These are phyloP conservation scores for Anastatica hierochuntica DNA, from an alignment of 345 rosid species.

Conservation along the genomic window DNA sequence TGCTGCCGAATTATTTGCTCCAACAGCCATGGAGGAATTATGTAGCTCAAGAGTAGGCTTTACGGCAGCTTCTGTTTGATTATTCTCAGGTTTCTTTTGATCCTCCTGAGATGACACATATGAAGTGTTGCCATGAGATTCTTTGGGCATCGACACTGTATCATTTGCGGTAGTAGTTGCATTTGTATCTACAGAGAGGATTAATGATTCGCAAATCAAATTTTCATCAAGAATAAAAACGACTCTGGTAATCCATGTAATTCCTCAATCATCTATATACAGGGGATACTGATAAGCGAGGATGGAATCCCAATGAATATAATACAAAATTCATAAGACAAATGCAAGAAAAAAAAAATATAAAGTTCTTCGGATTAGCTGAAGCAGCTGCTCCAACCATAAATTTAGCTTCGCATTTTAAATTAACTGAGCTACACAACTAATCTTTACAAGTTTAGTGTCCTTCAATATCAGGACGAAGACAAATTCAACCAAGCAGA, in stretches of 20 bases:
- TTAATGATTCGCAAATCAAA: conserved; percentile 11
- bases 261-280: not conserved
- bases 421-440: not conserved
- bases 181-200: conserved; percentile 40
- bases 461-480: conserved; percentile 3
- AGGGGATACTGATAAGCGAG: not conserved
- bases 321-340: conserved; percentile 1
- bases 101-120: conserved; percentile 34
- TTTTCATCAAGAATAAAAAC: conserved; percentile 3
- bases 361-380: conserved; percentile 4
- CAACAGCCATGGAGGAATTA: conserved; percentile 29
- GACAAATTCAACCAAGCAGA: conserved; percentile 1
- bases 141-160: conserved; percentile 27
- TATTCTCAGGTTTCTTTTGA: conserved; percentile 31
- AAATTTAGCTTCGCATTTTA: not conserved
- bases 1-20: conserved; percentile 20
- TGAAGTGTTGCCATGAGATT: conserved; percentile 15
- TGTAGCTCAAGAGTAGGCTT: conserved; percentile 30
- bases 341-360: not conserved
- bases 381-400: conserved; percentile 8
- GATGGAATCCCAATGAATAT: conserved; percentile 6
- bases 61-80: conserved; percentile 26
- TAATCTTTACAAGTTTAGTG: not conserved
- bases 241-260: conserved; percentile 7
- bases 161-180: conserved; percentile 35